Percentiles rank a stretch among this genome's conserved stretches.
Conservation (phyloP, 2,329 filamentous ascomycete genomes). For the Colletotrichum kahawae region DNA sequence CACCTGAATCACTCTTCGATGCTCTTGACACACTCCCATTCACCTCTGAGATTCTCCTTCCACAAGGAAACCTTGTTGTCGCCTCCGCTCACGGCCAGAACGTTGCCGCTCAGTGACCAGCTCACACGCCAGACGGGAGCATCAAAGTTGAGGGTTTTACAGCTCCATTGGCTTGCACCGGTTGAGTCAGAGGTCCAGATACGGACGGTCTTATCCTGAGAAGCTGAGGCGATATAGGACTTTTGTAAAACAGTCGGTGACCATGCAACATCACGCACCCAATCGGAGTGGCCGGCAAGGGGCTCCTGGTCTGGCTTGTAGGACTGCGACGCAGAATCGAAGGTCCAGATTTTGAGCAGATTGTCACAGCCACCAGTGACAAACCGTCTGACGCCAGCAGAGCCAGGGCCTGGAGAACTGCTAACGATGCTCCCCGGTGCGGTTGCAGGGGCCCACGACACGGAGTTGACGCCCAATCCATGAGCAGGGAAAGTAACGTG, state of each 20-base stretch:
- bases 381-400: slow-evolving; percentile 76
- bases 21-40: slow-evolving; percentile 97
- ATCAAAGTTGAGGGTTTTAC: slow-evolving; percentile 86
- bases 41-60: slow-evolving; percentile 97
- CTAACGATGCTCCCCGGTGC: slow-evolving; percentile 85
- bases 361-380: slow-evolving; percentile 97
- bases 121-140: slow-evolving; percentile 93
- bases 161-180: slow-evolving; percentile 77
- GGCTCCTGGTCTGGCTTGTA: slow-evolving; percentile 69
- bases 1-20: slow-evolving; percentile 75
- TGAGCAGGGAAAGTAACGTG: slow-evolving; percentile 91
- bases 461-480: slow-evolving; percentile 92
- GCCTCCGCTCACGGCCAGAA: slow-evolving; percentile 88
- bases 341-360: slow-evolving; percentile 90
- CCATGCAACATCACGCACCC: slow-evolving; percentile 98
- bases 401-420: slow-evolving; percentile 64
- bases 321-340: slow-evolving; percentile 64
- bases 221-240: slow-evolving; percentile 94
- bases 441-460: slow-evolving; percentile 91
- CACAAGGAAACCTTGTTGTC: slow-evolving; percentile 98
- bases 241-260: slow-evolving; percentile 93
- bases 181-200: slow-evolving; percentile 88
- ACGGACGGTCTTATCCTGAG: slow-evolving; percentile 94
- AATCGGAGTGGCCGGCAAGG: slow-evolving; percentile 86
- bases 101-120: slow-evolving; percentile 97